A percentile compares a stretch with the other conserved stretches of the same genome.
Conservation (phyloP, 1,139 yeast species). For the Geotrichum cucujoidarum region DNA sequence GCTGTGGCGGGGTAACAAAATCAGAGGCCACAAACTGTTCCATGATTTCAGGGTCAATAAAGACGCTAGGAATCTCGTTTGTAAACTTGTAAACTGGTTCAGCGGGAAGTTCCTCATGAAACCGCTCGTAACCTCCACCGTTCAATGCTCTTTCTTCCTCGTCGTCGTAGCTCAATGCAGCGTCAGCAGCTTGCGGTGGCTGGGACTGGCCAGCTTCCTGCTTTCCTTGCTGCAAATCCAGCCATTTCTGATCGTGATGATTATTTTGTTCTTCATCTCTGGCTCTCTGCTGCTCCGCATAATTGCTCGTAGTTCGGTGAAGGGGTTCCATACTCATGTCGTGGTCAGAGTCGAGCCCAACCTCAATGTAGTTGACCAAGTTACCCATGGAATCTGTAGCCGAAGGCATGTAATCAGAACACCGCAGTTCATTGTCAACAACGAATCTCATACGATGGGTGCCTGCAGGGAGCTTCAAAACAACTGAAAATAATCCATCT, state of each 20-base stretch:
- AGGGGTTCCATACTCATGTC: constrained; percentile 44
- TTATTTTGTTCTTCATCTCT: neutral
- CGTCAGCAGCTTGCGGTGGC: constrained; percentile 1
- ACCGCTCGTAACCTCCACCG: constrained; percentile 20
- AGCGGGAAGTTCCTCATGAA: constrained; percentile 45
- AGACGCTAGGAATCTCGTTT: constrained; percentile 80
- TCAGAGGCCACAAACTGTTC: constrained; percentile 37
- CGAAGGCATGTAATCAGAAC: constrained; percentile 66
- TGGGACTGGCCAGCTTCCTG: neutral
- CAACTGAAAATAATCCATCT: constrained; percentile 25
- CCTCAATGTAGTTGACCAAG: constrained; percentile 83
- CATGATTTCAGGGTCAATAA: constrained; percentile 45
- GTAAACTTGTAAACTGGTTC: constrained; percentile 56
- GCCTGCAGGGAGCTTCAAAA: constrained; percentile 65
- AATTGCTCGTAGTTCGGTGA: constrained; percentile 15
- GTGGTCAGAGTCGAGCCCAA: constrained; percentile 55
- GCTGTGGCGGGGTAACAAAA: constrained; percentile 80
- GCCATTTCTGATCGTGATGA: constrained; percentile 1
- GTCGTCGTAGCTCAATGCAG: constrained; percentile 14
- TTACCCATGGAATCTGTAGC: constrained; percentile 98
- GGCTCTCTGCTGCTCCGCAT: constrained; percentile 14
- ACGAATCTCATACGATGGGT: constrained; percentile 91
- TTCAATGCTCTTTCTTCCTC: constrained; percentile 16
- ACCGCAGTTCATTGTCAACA: constrained; percentile 88
- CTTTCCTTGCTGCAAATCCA: neutral